Conservation (phyloP, 2,329 filamentous ascomycete species). For the Alternaria brassicicola region DNA sequence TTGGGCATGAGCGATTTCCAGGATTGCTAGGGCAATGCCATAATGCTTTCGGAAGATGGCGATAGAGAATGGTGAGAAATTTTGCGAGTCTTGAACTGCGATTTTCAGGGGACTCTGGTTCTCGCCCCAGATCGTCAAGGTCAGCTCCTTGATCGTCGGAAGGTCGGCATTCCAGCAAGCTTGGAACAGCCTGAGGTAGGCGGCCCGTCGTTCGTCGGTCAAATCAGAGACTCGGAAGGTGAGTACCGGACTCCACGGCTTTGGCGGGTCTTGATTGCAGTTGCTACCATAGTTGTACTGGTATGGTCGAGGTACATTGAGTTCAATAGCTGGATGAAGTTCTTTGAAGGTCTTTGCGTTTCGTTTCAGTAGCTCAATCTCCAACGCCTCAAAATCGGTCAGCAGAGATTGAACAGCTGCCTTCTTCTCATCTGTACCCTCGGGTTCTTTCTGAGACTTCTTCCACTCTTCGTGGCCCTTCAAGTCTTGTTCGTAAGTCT, state of each 20-base stretch:
- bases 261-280: conserved; percentile 13
- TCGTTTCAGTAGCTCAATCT: conserved; percentile 60
- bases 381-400: conserved; percentile 60
- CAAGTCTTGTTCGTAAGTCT: conserved; percentile 46
- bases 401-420: conserved; percentile 61
- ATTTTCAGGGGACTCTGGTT: conserved; percentile 64
- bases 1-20: conserved; percentile 74
- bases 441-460: conserved; percentile 22
- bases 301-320: neutral
- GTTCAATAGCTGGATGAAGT: conserved; percentile 58
- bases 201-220: conserved; percentile 61
- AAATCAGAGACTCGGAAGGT: conserved; percentile 58
- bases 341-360: conserved; percentile 72
- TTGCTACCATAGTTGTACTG: neutral
- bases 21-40: conserved; percentile 66
- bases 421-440: conserved; percentile 59
- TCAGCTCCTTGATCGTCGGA: conserved; percentile 68
- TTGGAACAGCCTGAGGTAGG: conserved; percentile 73
- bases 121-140: conserved; percentile 64
- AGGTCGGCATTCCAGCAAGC: conserved; percentile 75
- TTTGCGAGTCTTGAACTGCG: conserved; percentile 60
- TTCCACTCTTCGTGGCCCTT: conserved; percentile 37
- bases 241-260: conserved; percentile 20
- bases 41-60: conserved; percentile 70
- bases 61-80: conserved; percentile 69